Conservation (phyloP, 2,329 filamentous ascomycete species). For the Apiospora koreana region DNA sequence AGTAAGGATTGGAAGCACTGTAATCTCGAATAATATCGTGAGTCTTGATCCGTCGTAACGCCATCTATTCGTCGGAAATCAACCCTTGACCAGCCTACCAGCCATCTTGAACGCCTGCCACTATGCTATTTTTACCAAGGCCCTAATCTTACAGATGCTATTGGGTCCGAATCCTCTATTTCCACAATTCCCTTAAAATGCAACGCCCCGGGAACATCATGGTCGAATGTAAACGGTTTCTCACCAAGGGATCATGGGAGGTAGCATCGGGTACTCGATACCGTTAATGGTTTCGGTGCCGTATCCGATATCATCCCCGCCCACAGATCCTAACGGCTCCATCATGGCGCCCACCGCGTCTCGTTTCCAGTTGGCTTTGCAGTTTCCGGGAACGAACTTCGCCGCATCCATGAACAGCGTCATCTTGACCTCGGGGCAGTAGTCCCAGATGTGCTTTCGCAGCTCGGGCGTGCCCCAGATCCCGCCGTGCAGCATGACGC, state of each 20-base stretch:
- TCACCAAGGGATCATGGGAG: constrained; percentile 18
- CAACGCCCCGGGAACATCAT: neutral
- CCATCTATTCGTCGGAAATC: neutral
- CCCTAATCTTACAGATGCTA: neutral
- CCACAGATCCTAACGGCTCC: constrained; percentile 21
- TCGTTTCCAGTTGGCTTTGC: constrained; percentile 48
- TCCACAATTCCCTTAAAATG: neutral
- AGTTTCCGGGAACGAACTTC: constrained; percentile 50
- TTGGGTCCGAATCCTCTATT: neutral
- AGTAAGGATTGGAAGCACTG: no score
- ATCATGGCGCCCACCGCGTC: constrained; percentile 21
- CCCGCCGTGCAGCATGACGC: constrained; percentile 42
- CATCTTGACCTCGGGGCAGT: constrained; percentile 62
- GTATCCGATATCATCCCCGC: constrained; percentile 30
- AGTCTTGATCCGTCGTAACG: neutral
- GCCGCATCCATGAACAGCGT: constrained; percentile 56
- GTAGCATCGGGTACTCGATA: constrained; percentile 41
- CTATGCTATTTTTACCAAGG: neutral
- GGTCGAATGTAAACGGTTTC: constrained; percentile 21
- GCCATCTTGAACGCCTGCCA: neutral
- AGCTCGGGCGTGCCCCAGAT: constrained; percentile 51
- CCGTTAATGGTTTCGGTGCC: constrained; percentile 44
- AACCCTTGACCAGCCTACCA: neutral
- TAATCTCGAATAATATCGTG: neutral
- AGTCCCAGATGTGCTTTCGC: constrained; percentile 54